Evolutionary conservation across 176 grass and related monocot genomes (phyloP), one percentile per base, ranked within the genome.

Genomic region (Saccharum officinarum): DNA sequence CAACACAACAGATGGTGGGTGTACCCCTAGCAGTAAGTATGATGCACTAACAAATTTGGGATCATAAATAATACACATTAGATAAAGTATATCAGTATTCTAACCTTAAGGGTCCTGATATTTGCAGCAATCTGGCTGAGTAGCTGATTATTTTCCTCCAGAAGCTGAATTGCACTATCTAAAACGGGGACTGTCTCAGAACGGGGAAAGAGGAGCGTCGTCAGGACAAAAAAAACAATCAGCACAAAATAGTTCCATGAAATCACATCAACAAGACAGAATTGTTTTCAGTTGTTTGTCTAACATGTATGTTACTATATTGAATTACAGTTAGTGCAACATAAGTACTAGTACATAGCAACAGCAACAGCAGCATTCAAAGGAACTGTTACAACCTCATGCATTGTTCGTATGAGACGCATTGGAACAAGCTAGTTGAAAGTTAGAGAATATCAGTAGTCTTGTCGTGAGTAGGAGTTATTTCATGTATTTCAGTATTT

Each of bases 61-160:
- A 30, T 23, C 40, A 62, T 8, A 72, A 62, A 73, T 20, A 87
- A 84, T 36, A 36, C 31, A 26, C 34, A 79, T 52, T 64, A 64
- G 64, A 77, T 17, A 47, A 22, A 76, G 13, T 77, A 31, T 22
- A 45, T 72, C 36, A 67, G 38, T 36, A 75, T 64, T 45, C 66
- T 61, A 57, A 97, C 95, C 92, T 94, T 89, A 71, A 77, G 91
- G 78, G 74, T 69, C 71, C 81, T 57, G 41, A 97, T 87, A 90
- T 97, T 97, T 72, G 74, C 63, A 83, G 86, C 86, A 34, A 97
- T 97, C 90, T 91, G 86, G 59, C 62, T 75, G 41, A 97, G 88
- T 85, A 97, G 78, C 30, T 71, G 76, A 77, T 86, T 64, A 82
- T 89, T 97, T 90, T 97, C 92, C 67, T 87, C 80, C 22, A 97